Evolutionary conservation across 768 basidiomycete genomes (phyloP).

Genomic region (Boletus rubropictus): DNA sequence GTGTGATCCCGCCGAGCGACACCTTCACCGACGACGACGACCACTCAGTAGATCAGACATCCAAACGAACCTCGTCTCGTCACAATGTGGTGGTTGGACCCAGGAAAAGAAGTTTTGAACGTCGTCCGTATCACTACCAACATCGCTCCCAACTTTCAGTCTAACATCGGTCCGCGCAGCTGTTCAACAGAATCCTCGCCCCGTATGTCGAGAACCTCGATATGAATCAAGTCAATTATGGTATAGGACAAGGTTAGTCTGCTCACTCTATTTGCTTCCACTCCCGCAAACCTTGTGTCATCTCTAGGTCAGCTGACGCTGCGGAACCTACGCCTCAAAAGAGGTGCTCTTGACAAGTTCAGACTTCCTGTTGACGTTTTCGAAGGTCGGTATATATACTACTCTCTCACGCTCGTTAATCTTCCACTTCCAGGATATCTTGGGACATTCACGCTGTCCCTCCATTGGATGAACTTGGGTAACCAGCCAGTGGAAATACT

Average conservation of each 20-base stretch:
- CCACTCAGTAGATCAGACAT: not conserved
- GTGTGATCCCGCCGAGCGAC: not conserved
- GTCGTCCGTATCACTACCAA: slow-evolving; percentile 40
- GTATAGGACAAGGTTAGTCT: slow-evolving; percentile 71
- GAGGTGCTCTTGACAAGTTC: slow-evolving; percentile 91
- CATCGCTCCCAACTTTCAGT: not conserved
- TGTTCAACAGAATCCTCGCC: slow-evolving; percentile 87
- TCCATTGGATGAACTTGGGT: slow-evolving; percentile 86
- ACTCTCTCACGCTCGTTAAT: not conserved
- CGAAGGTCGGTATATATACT: slow-evolving; percentile 52
- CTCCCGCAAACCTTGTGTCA: slow-evolving; percentile 5
- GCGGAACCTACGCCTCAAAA: slow-evolving; percentile 81
- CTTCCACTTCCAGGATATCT: slow-evolving; percentile 56
- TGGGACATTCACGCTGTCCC: slow-evolving; percentile 77
- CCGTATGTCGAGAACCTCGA: slow-evolving; percentile 97
- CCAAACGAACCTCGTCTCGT: slow-evolving; percentile 5
- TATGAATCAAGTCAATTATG: slow-evolving; percentile 90
- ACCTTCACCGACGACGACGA: not conserved
- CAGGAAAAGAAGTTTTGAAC: slow-evolving; percentile 78
- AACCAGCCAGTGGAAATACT: slow-evolving; percentile 87
- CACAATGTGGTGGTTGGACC: slow-evolving; percentile 83
- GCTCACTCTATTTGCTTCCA: not conserved
- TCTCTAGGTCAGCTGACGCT: slow-evolving; percentile 67
- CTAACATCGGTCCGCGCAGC: slow-evolving; percentile 29
- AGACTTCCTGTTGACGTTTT: slow-evolving; percentile 91